Evolutionary conservation across 805 yeast genomes (phyloP).

Genomic region (Hanseniaspora guilliermondii): DNA sequence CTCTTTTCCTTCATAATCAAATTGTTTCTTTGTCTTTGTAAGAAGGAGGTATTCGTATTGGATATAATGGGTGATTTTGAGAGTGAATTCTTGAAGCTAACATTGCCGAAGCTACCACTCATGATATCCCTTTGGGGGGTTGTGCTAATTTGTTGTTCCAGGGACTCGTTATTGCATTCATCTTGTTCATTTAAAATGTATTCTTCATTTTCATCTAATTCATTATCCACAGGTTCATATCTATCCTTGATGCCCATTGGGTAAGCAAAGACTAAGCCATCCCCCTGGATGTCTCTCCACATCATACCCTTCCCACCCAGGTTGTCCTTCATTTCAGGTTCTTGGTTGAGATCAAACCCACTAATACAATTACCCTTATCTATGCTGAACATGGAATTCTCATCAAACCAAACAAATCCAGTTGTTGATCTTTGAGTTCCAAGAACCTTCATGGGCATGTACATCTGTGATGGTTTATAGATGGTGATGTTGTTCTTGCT

Average conservation of each 20-base stretch:
- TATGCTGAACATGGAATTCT: conserved; percentile 24
- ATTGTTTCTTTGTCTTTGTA: conserved; percentile 1
- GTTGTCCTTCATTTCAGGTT: conserved; percentile 26
- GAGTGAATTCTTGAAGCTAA: background rate
- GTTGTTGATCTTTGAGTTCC: conserved; percentile 21
- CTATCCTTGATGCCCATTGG: conserved; percentile 4
- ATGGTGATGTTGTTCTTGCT: conserved; percentile 58
- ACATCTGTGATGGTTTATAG: conserved; percentile 58
- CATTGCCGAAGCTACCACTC: background rate
- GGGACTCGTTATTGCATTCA: background rate
- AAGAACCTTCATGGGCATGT: conserved; percentile 47
- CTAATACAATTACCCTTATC: conserved; percentile 25
- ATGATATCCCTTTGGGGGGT: too few species aligned
- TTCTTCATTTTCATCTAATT: background rate
- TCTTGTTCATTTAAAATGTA: background rate
- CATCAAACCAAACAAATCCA: conserved; percentile 30
- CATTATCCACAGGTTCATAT: background rate
- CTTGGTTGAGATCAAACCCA: conserved; percentile 26
- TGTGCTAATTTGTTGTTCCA: background rate
- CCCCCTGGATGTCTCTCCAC: conserved; percentile 31
- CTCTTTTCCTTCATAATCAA: background rate
- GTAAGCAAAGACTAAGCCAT: conserved; percentile 23
- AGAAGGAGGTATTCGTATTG: background rate
- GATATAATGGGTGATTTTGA: background rate
- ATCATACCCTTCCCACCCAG: conserved; percentile 20